Base-by-base conservation (phyloP, 164 flowering plant genomes). In the Macadamia integrifolia region DNA sequence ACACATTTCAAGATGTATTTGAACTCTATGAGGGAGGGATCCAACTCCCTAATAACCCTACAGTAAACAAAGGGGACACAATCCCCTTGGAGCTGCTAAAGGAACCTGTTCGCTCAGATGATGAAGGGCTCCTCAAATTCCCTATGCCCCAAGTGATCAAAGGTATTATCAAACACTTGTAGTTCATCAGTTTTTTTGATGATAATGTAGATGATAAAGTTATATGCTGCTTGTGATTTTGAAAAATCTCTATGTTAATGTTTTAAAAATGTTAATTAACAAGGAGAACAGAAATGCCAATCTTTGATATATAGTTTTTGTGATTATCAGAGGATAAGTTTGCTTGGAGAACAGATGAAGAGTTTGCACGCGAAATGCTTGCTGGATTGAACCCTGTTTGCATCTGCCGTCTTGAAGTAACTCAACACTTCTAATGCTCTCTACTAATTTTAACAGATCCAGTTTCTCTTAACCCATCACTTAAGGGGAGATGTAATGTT, bases 331-430 rank as follows among this genome's bases (percentile, higher is more conserved):
- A 69, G 70, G 83, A 84, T 66, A 84, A 66, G 68, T 68, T 85
- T 58, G 97, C 97, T 9, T 91, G 98, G 98, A 91, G 95, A 75
- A 82, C 95, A 18, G 97, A 94, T 69, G 95, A 88, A 81, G 98
- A 94, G 72, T 94, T 91, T 69, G 92, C 69, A 6, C 71, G 96
- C 49, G 96, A 94, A 80, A 94, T 87, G 97, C 88, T 94, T 1
- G 97, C 98, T 12, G 98, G 98, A 75, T 77, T 91, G 66, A 91
- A 90, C 72, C 98, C 98, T 46, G 87, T 91, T 46, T 49, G 72
- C 60, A 88, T 94, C 71, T 70, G 89, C 1, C 78, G 82, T 43
- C 90, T 94, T 53, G 66, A 80, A 70, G 98, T 93, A 83, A 80
- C 23, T n/a, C 15, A 2, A 53, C 17, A 53, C 14, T 53, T 53